Percentiles rank a stretch among this genome's conserved stretches.
These are phyloP conservation scores for Hypoxylon sp. DNA, from an alignment of 2,329 filamentous ascomycete species.

Conservation along the genomic window DNA sequence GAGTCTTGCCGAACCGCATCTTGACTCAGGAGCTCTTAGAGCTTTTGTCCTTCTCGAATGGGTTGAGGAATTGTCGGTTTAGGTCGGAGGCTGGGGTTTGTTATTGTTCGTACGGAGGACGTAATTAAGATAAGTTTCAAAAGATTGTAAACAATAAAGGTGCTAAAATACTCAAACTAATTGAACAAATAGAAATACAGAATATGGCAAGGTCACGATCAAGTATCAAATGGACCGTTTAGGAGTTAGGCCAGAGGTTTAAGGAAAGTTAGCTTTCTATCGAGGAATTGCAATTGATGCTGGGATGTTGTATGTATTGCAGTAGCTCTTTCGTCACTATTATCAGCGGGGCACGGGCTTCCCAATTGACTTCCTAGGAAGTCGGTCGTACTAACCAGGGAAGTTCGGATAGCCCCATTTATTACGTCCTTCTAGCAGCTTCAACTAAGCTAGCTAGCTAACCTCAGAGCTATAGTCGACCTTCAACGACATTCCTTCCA, in stretches of 20 bases:
- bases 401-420: slow-evolving; percentile 10
- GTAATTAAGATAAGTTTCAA: neutral
- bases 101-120: neutral
- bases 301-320: slow-evolving; percentile 3
- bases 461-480: slow-evolving; percentile 4
- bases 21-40: slow-evolving; percentile 44
- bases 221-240: slow-evolving; percentile 16
- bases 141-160: neutral
- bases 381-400: slow-evolving; percentile 12
- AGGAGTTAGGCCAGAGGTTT: neutral
- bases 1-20: slow-evolving; percentile 95
- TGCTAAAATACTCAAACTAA: slow-evolving; percentile 4
- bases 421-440: slow-evolving; percentile 11
- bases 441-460: neutral
- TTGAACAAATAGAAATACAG: slow-evolving; percentile 19
- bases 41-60: slow-evolving; percentile 2
- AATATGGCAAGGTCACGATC: slow-evolving; percentile 12
- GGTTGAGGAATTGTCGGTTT: neutral
- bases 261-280: neutral
- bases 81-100: slow-evolving; percentile 11
- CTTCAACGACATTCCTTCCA: slow-evolving; percentile 17
- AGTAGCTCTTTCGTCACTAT: slow-evolving; percentile 41
- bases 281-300: neutral
- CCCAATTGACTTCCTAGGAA: too few relatives aligned
- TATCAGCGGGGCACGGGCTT: slow-evolving; percentile 33